Evolutionary conservation across 192 early-diverging fungal genomes (phyloP), one percentile per base, ranked within the genome.

Genomic region (Mortierella alpina): DNA sequence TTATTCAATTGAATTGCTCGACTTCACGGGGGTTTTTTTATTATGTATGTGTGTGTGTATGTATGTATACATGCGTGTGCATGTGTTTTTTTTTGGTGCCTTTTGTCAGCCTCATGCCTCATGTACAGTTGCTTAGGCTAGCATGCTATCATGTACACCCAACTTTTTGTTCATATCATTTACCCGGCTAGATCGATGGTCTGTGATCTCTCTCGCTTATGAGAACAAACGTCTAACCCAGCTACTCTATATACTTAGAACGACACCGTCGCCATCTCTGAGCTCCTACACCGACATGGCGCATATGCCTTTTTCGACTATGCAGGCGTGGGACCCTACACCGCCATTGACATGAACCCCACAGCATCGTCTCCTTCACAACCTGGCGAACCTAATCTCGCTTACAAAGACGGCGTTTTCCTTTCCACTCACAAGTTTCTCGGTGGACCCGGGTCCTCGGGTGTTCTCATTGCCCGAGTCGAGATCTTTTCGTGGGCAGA

Each of bases 371-470:
- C 11, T 63, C 68, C n/a, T 6, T 31, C 44, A 31, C 31, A 31
- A 1, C 31, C 31, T 31, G 31, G 31, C 31, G 31, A 31, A 31
- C 31, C 31, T 3, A 73, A 68, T 18, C 67, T 82, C 0, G 80
- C 72, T 42, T 82, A 73, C 60, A 82, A 73, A 56, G 83, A 85
- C 52, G 84, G 70, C n/a, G 72, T 85, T 5, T 78, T 84, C 14
- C 42, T 85, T 22, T 81, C 75, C 9, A 82, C 85, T 10, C 85
- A 85, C 83, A 86, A 86, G 68, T 77, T 86, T 20, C 66, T 85
- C 22, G 83, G 86, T n/a, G 80, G 81, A 7, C 86, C 83, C 9
- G 81, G 81, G 17, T 70, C 75, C 2, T 82, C 86, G 0, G 86
- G 86, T 45, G 52, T 85, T 18, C 75, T 85, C 17, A 67, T 83